Conservation (phyloP, 352 stramenopile species). For the Pythium guiyangense region DNA sequence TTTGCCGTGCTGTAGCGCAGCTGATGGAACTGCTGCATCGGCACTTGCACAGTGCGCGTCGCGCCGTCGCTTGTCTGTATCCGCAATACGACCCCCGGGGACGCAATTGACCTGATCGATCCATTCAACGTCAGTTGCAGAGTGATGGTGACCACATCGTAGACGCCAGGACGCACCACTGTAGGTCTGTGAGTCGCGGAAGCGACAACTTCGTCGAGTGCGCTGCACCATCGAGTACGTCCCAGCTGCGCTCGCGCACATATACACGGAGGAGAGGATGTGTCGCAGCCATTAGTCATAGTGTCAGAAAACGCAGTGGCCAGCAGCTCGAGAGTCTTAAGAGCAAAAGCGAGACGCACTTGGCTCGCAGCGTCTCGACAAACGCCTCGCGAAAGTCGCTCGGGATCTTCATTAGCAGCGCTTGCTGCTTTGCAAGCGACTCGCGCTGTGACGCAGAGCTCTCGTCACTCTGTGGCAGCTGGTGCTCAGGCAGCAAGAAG, state of each 20-base stretch:
- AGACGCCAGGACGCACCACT: conserved; percentile 17
- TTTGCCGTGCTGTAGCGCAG: conserved; percentile 72
- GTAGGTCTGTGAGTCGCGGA: conserved; percentile 29
- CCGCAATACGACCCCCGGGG: conserved; percentile 31
- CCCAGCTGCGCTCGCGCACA: conserved; percentile 19
- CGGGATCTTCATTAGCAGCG: conserved; percentile 32
- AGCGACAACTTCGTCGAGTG: conserved; percentile 20
- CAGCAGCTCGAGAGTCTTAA: not conserved
- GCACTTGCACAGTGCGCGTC: conserved; percentile 39
- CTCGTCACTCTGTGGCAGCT: not conserved
- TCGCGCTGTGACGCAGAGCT: conserved; percentile 22
- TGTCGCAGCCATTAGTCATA: not conserved
- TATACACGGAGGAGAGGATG: no score
- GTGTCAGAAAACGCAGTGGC: not conserved
- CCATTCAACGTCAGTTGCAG: no score
- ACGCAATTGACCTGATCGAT: no score
- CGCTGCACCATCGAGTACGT: conserved; percentile 12
- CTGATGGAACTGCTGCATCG: conserved; percentile 65
- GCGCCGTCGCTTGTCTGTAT: conserved; percentile 44
- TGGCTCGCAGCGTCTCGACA: conserved; percentile 29
- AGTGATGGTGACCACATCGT: not conserved
- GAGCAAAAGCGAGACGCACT: conserved; percentile 8
- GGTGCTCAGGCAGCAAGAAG: conserved; percentile 36
- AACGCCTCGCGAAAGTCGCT: conserved; percentile 36
- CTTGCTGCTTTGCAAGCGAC: conserved; percentile 25